These are phyloP conservation scores for Polyporus tsugae DNA, from an alignment of 1,284 basidiomycete genomes.

Conservation along the genomic window DNA sequence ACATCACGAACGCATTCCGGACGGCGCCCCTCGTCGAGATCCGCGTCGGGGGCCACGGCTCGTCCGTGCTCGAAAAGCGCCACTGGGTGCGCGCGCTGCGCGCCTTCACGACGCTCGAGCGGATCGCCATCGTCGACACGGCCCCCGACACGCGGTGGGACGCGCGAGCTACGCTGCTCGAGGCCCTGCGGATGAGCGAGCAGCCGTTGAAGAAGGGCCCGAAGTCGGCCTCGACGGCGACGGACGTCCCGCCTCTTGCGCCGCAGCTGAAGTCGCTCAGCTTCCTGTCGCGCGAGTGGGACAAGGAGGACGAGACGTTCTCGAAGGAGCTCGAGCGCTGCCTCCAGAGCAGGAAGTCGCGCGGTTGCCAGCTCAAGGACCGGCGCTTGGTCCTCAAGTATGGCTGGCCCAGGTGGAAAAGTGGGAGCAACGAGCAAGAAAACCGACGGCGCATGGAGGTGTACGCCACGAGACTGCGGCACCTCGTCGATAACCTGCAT, in stretches of 20 bases:
- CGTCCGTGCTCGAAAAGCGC: conserved; percentile 1
- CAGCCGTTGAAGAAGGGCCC: conserved; percentile 1
- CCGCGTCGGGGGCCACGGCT: conserved; percentile 3
- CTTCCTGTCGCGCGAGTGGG: background rate
- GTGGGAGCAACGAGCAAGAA: background rate
- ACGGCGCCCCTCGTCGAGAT: conserved; percentile 12
- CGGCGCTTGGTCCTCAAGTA: background rate
- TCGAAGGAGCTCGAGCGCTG: background rate
- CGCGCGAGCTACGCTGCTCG: conserved; percentile 10
- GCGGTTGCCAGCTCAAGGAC: background rate
- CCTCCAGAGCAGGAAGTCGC: conserved; percentile 6
- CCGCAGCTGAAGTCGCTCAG: conserved; percentile 5
- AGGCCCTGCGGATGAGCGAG: conserved; percentile 10
- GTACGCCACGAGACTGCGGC: background rate
- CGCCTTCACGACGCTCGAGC: conserved; percentile 11
- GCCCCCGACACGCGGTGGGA: background rate
- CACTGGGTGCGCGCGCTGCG: conserved; percentile 12
- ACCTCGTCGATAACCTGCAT: conserved; percentile 1
- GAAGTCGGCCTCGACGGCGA: background rate
- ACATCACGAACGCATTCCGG: conserved; percentile 8
- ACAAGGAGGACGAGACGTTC: background rate
- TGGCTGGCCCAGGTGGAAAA: background rate
- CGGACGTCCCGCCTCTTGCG: background rate
- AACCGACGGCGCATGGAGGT: background rate
- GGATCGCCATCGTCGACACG: conserved; percentile 7